Evolutionary conservation across 257 asterid species (phyloP), one percentile per base, ranked within the genome.

Genomic region (Agastache rugosa): DNA sequence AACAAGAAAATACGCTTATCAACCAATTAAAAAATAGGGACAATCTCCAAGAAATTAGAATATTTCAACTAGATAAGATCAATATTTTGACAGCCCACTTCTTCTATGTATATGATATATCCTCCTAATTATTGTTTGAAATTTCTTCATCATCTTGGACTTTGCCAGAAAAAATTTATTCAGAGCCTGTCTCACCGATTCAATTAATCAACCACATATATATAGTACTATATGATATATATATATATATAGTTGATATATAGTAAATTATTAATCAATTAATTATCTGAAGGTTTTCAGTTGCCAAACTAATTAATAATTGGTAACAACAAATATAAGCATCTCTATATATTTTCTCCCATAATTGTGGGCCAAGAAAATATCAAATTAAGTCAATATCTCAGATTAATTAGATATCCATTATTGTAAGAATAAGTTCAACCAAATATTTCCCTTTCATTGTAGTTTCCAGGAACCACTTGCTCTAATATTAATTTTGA

Each of bases 21-120:
- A 73, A 23, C 22, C 64, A 47, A 27, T 73, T 17, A 47, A 37
- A 37, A 8, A 8, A 37, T 17, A 29, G 12, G 69, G 19, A 50
- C 61, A 70, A 20, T 27, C 47, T 55, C 75, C 82, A 42, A 35
- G 65, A 78, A 65, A 66, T 16, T 58, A 60, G 75, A 42, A 19
- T 70, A 69, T 63, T 54, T 58, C 22, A 34, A 27, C 25, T 25
- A 22, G 74, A 79, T 75, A 64, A 55, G 67, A 74, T 65, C 60
- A 45, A 65, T n/a, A n/a, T n/a, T 47, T 58, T 63, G 78, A 75
- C 80, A 71, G 37, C 65, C 70, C 37, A 25, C 50, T 23, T 19
- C 2, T 29, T 42, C 5, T 58, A 2, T 58, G n/a, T 71, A 16
- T 63, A 22, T 31, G 37, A 31, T 31, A 31, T 47, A 47, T 67